Percentiles rank a stretch among this genome's conserved stretches.
Conservation (phyloP, 257 asterid genomes). For the Solanum ossicruentum region DNA sequence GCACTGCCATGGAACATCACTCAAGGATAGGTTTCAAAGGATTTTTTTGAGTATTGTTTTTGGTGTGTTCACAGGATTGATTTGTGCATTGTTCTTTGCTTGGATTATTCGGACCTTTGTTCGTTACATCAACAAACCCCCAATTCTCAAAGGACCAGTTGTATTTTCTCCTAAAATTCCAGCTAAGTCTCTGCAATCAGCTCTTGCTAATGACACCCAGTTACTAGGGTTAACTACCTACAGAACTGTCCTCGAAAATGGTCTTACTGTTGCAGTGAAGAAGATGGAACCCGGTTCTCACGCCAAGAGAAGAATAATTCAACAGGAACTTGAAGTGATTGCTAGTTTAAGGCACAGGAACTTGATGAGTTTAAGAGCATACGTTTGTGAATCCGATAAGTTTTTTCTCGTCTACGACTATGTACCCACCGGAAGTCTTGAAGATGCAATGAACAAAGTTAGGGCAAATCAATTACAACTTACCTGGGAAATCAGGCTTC, state of each 20-base stretch:
- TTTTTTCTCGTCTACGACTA: conserved; percentile 60
- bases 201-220: conserved; percentile 54
- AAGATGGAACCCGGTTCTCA: conserved; percentile 43
- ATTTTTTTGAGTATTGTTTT: conserved; percentile 42
- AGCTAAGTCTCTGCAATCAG: conserved; percentile 43
- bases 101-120: conserved; percentile 42
- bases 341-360: conserved; percentile 67
- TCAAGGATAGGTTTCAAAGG: conserved; percentile 17
- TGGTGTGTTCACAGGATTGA: conserved; percentile 57
- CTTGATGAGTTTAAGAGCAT: conserved; percentile 87
- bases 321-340: conserved; percentile 51
- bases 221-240: conserved; percentile 60
- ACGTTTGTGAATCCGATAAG: conserved; percentile 43
- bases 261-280: conserved; percentile 71
- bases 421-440: conserved; percentile 63
- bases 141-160: conserved; percentile 56
- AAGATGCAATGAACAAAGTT: conserved; percentile 56
- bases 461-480: conserved; percentile 58
- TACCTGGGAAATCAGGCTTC: conserved; percentile 67
- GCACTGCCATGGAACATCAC: conserved; percentile 34
- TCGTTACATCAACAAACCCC: conserved; percentile 54
- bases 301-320: conserved; percentile 41
- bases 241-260: conserved; percentile 74
- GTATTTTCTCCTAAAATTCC: conserved; percentile 70
- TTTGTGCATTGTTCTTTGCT: conserved; percentile 48